Base-by-base conservation (phyloP, 371 early-diverging fungal genomes). In the Mortierella sp. region DNA sequence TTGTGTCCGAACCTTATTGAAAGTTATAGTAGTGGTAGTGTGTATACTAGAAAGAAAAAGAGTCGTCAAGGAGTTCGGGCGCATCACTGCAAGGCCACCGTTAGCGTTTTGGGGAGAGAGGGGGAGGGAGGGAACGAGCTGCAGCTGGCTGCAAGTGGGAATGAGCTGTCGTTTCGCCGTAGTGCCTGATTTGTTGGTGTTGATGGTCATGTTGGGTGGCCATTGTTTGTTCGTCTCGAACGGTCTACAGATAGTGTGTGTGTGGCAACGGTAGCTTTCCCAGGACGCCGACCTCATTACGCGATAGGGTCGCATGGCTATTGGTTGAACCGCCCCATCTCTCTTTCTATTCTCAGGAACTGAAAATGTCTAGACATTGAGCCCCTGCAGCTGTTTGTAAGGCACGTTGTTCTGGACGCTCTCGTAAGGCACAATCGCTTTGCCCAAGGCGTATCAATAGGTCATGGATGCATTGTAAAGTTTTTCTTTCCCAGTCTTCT, bases 161-260 rank as follows among this genome's bases (percentile, higher is more conserved):
- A n/a, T n/a, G n/a, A n/a, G n/a, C n/a, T 18, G 18, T 55, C 56
- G 45, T 55, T 55, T 55, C 43, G 56, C 56, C 56, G 56, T 55
- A 23, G 30, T 19, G 56, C 56, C 56, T 43, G 45, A 28, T 45
- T 56, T 43, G 45, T 43, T 19, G n/a, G 16, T 19, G 14, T 26
- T 19, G n/a, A 19, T 19, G 14, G 5, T 24, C 8, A 23, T 26
- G 3, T 47, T 19, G 8, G 16, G 47, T 42, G 12, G 6, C 23
- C 26, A 47, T 16, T 12, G 47, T 26, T n/a, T n/a, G n/a, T n/a
- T n/a, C n/a, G n/a, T n/a, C n/a, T n/a, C n/a, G n/a, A n/a, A n/a
- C n/a, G n/a, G n/a, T n/a, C n/a, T n/a, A n/a, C n/a, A n/a, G n/a
- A n/a, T n/a, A n/a, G n/a, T n/a, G n/a, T n/a, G n/a, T n/a, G n/a